Evolutionary conservation across 108 stramenopile species (phyloP).

Genomic region (Cyclotella cryptica): DNA sequence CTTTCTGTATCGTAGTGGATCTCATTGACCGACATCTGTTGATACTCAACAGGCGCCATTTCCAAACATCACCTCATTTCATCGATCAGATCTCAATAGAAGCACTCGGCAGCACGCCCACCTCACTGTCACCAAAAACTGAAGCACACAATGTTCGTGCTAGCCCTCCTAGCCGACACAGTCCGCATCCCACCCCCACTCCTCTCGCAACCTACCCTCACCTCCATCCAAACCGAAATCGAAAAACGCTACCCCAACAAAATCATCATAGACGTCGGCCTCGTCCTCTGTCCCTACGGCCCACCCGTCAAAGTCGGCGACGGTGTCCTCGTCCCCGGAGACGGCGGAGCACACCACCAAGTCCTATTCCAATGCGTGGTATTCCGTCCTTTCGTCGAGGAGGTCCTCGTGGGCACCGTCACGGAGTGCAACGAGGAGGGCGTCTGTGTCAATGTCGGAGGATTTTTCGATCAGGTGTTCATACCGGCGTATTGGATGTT

Average conservation of each 20-base stretch:
- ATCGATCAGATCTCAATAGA: neutral
- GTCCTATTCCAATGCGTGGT: conserved; percentile 81
- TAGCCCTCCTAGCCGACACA: conserved; percentile 75
- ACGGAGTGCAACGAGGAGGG: conserved; percentile 73
- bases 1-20: too few relatives aligned
- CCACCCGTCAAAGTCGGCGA: conserved; percentile 69
- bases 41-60: too few relatives aligned
- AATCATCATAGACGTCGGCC: conserved; percentile 84
- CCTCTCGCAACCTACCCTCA: conserved; percentile 65
- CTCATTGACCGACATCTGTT: too few relatives aligned
- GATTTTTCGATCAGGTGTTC: conserved; percentile 88
- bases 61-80: neutral
- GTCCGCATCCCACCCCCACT: conserved; percentile 77
- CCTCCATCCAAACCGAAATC: conserved; percentile 74
- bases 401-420: conserved; percentile 83
- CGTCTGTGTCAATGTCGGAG: conserved; percentile 75
- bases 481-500: conserved; percentile 91
- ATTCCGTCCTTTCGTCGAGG: conserved; percentile 91
- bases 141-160: conserved; percentile 70
- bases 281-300: conserved; percentile 84
- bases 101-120: neutral
- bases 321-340: conserved; percentile 79
- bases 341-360: conserved; percentile 87
- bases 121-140: neutral
- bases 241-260: conserved; percentile 83